Evolutionary conservation across 2,329 filamentous ascomycete genomes (phyloP).

Genomic region (Setomelanomma holmii): DNA sequence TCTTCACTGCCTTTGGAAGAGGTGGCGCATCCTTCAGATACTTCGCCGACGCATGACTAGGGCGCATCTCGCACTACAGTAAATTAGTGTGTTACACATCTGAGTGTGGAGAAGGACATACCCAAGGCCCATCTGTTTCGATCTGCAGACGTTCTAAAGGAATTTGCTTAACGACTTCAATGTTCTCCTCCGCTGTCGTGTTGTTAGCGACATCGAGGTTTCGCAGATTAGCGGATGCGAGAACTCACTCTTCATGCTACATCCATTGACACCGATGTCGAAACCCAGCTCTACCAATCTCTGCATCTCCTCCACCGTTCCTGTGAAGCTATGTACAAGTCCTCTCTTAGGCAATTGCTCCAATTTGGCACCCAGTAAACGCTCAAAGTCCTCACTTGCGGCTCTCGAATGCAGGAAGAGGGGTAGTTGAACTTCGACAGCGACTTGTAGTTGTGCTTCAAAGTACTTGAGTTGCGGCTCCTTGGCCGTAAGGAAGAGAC

Average conservation of each 20-base stretch:
- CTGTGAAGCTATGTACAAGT: constrained; percentile 95
- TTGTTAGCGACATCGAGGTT: constrained; percentile 3
- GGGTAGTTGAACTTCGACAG: constrained; percentile 77
- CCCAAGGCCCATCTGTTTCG: constrained; percentile 95
- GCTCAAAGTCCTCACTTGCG: constrained; percentile 67
- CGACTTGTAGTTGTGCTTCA: constrained; percentile 79
- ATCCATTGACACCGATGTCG: constrained; percentile 95
- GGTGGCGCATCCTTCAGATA: constrained; percentile 73
- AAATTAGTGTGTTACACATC: not conserved
- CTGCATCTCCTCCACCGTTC: constrained; percentile 82
- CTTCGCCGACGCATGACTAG: constrained; percentile 84
- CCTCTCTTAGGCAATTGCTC: constrained; percentile 75
- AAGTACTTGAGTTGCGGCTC: constrained; percentile 86
- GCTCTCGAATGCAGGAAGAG: constrained; percentile 93
- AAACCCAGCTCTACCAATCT: constrained; percentile 81
- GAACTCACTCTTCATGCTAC: constrained; percentile 79
- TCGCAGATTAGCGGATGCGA: not conserved
- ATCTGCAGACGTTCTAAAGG: constrained; percentile 84
- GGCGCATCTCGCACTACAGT: constrained; percentile 81
- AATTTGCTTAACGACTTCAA: constrained; percentile 81
- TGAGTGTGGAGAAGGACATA: constrained; percentile 26
- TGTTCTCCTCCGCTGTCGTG: constrained; percentile 66
- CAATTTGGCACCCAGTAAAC: constrained; percentile 69
- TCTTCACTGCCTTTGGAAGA: constrained; percentile 86
- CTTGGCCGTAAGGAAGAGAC: constrained; percentile 80